Base-by-base conservation (phyloP, 345 rosid genomes). In the Anastatica hierochuntica region DNA sequence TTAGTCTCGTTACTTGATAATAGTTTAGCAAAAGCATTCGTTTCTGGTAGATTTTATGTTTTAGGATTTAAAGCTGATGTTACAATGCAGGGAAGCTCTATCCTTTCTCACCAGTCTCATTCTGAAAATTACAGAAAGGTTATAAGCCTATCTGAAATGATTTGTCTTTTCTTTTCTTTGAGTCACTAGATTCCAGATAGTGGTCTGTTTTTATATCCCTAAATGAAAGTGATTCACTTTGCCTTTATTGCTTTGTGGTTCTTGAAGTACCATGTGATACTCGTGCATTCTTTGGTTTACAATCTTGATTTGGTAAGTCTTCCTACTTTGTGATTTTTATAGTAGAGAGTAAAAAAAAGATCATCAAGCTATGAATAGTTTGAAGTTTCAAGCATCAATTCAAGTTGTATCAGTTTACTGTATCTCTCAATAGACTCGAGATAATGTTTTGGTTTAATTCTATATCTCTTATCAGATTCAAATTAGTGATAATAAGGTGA, bases 111-210 rank as follows among this genome's bases (percentile, higher is more conserved):
- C 34, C n/a, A 49, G 46, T 50, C 48, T 51, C 54, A 36, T 41
- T 43, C 65, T 58, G 70, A 66, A 50, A 49, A 43, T 30, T 43
- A 43, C 46, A 62, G 42, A 64, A 57, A 58, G 45, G 37, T 29
- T 44, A 2, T 37, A 51, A 10, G 30, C 24, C 43, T 27, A 58
- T 66, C 49, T 58, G 56, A 59, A 59, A 58, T 26, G 71, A 52
- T 17, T 40, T 33, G 45, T 53, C 54, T 38, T 58, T 45, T 45
- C 44, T 39, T 67, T 66, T n/a, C 18, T 38, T 23, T 23, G 61
- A 46, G 66, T 66, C 71, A 67, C 39, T 67, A 58, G 60, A 43
- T 59, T 58, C 71, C 66, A 52, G 17, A 17, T 58, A 43, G 66
- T 59, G 60, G 56, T 44, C 4, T 66, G 29, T 27, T 38, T 55